Conservation (phyloP, 495 filamentous ascomycete species). For the Neurospora sp. region DNA sequence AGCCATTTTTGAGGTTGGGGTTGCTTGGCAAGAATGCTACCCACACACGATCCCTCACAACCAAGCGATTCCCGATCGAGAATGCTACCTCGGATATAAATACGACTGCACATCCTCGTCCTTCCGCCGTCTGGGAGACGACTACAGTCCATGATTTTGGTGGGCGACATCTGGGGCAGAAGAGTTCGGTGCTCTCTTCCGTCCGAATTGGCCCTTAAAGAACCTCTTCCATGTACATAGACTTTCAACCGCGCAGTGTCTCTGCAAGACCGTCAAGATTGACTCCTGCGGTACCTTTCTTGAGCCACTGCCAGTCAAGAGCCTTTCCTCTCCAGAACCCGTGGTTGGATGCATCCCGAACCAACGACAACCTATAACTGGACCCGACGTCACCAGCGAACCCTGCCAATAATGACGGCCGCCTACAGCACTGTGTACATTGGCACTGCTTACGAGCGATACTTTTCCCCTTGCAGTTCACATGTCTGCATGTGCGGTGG, state of each 20-base stretch:
- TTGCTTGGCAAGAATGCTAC: not conserved
- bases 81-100: not conserved
- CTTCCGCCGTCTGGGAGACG: not conserved
- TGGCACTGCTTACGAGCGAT: not conserved
- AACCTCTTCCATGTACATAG: not conserved
- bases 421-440: not conserved
- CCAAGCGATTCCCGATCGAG: not conserved
- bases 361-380: not conserved
- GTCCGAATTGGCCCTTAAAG: not conserved
- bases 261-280: not conserved
- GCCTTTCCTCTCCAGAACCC: not conserved
- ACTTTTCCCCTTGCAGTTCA: not conserved
- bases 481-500: not conserved
- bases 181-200: not conserved
- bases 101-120: not conserved
- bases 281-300: not conserved
- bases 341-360: not conserved
- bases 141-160: not conserved
- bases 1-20: not conserved
- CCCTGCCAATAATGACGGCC: not conserved
- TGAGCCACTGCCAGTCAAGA: not conserved
- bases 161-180: not conserved
- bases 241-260: not conserved
- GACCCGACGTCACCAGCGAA: not conserved
- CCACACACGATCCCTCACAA: not conserved